Evolutionary conservation across 176 grass and related monocot genomes (phyloP), one percentile per base, ranked within the genome.

Genomic region (Tuctoria greenei): DNA sequence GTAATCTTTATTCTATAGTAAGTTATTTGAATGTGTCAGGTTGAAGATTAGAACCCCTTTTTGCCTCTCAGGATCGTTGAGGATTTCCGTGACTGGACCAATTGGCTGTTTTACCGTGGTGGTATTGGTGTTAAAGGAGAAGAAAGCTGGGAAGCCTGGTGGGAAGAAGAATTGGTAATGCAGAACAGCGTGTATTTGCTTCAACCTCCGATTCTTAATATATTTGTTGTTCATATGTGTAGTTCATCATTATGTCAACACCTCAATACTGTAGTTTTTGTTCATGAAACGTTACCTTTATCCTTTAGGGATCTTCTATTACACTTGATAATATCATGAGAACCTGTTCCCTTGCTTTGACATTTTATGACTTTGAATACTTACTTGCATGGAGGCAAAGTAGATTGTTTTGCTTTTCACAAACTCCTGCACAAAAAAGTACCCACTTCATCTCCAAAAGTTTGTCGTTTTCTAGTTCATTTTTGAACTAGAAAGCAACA

Each of bases 121-220:
- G 93, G 93, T 72, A 97, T 97, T 69, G 93, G 93, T 28, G 93
- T 97, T 24, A 97, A 91, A 89, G 93, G 93, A 81, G 93, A 97
- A 88, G 93, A 97, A 90, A 97, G 93, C 86, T 97, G 93, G 93
- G 93, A 97, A 77, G 93, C 90, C 42, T 97, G 93, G 93, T 97
- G 90, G 90, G 93, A 97, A 45, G 93, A 97, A 78, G 93, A 97
- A 83, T 67, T 91, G 90, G 93, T 97, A 97, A 76, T 24, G 76
- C 69, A 59, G 35, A 67, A 31, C 44, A 13, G 3, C 63, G 20
- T 72, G 8, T 66, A 71, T 78, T 68, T 23, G 26, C 42, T 54
- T 51, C 50, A 68, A 16, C 54, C 7, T 57, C 10, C 7, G 0
- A 43, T 54, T 75, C 27, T 75, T 27, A 35, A 50, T 80, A 58